Percentiles rank a stretch among this genome's conserved stretches.
Evolutionary conservation across 768 basidiomycete genomes (phyloP).

Genomic region (Coprinopsis marcescibilis): DNA sequence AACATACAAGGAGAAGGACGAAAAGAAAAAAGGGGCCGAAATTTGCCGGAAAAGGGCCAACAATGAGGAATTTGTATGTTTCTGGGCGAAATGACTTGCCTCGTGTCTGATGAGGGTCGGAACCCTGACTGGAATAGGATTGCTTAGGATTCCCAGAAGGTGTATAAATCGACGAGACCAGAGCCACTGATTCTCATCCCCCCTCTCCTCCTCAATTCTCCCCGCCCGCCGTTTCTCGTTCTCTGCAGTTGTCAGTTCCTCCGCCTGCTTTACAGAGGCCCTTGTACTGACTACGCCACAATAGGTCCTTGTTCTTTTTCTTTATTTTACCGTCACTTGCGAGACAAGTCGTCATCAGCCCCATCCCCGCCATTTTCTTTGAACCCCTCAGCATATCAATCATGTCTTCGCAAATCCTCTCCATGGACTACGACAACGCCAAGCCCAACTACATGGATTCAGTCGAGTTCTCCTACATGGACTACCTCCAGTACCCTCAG

Average conservation of each 20-base stretch:
- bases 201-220: slow-evolving; percentile 23
- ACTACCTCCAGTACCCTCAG: slow-evolving; percentile 68
- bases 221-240: slow-evolving; percentile 31
- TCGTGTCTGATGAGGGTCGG: slow-evolving; percentile 16
- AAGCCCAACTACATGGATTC: slow-evolving; percentile 45
- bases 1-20: slow-evolving; percentile 9
- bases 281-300: slow-evolving; percentile 25
- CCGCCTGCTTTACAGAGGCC: slow-evolving; percentile 19
- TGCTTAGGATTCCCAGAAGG: slow-evolving; percentile 9
- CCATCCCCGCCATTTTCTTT: slow-evolving; percentile 21
- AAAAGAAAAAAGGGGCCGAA: not conserved
- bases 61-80: slow-evolving; percentile 8
- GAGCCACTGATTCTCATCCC: slow-evolving; percentile 20
- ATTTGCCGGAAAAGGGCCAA: slow-evolving; percentile 6
- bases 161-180: slow-evolving; percentile 15
- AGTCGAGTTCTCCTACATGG: slow-evolving; percentile 47
- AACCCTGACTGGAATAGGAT: slow-evolving; percentile 11
- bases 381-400: slow-evolving; percentile 24
- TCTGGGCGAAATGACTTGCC: slow-evolving; percentile 14
- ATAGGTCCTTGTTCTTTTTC: slow-evolving; percentile 16
- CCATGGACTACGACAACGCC: slow-evolving; percentile 46
- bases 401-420: slow-evolving; percentile 28
- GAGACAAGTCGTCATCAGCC: slow-evolving; percentile 13
- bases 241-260: slow-evolving; percentile 26
- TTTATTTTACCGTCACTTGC: slow-evolving; percentile 21